Evolutionary conservation across 2,329 filamentous ascomycete species (phyloP), one percentile per base, ranked within the genome.

Genomic region (Sporothrix humicola): DNA sequence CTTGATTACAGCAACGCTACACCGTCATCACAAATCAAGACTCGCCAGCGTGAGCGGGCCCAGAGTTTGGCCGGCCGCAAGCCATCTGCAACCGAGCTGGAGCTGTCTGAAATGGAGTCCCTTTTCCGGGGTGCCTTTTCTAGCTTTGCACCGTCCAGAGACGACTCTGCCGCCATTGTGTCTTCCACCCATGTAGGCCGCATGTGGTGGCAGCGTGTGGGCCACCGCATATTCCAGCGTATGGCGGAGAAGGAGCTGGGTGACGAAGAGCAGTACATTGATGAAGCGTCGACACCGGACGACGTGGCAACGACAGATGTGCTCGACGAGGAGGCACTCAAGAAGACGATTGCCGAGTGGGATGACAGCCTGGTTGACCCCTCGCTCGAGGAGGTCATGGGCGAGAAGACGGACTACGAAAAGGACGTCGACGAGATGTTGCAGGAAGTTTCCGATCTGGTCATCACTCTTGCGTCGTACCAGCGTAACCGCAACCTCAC

Each of bases 61-160:
- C 84, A 93, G 77, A 94, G 91, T 77, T 84, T 88, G 79, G 90
- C 83, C 56, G 90, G 86, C 76, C 87, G 83, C 79, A 88, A 90
- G 81, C 87, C 87, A 5, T 87, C 87, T 1, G 81, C 84, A 5
- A 82, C 83, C 0, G 89, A 91, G 76, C 79, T 88, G 0, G 86
- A 92, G 78, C 84, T 88, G 77, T 87, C 88, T 3, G 91, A 92
- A 79, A 89, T 94, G 82, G 92, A 95, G 77, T 87, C 90, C 0
- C 83, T 95, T 10, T 95, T 95, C 79, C 87, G 92, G 44, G 89
- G 91, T 72, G 92, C 91, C 1, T 95, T 94, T 80, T 94, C 92
- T 0, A 92, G 91, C 78, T 95, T 95, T 80, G 93, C 93, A 6
- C 93, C 93, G 0, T 90, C 88, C 70, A 91, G 89, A 77, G 93